A percentile compares a stretch with the other conserved stretches of the same genome.
Conservation (phyloP, 179 eudicot genomes). For the Corrigiola litoralis region DNA sequence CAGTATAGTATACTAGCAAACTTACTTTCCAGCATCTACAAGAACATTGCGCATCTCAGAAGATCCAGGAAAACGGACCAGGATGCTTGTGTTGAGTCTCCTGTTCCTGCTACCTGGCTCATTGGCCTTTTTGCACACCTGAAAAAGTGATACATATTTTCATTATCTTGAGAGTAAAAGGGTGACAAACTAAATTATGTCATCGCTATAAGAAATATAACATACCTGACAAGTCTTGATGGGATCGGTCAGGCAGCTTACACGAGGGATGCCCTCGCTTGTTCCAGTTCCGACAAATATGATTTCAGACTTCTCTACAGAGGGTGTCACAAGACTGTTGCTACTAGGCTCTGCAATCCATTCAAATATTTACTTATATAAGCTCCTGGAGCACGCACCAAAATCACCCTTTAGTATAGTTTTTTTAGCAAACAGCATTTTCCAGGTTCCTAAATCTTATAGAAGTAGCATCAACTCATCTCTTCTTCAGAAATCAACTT, state of each 20-base stretch:
- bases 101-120: constrained; percentile 75
- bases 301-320: constrained; percentile 57
- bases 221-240: constrained; percentile 63
- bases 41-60: constrained; percentile 68
- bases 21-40: constrained; percentile 99
- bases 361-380: background rate
- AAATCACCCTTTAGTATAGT: background rate
- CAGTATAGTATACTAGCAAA: too few species aligned
- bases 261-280: constrained; percentile 98
- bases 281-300: constrained; percentile 96
- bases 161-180: background rate
- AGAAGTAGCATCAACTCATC: too few species aligned
- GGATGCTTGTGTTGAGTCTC: constrained; percentile 90
- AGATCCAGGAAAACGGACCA: constrained; percentile 52
- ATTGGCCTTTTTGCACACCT: constrained; percentile 87
- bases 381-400: background rate
- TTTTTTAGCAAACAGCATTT: background rate
- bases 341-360: constrained; percentile 41
- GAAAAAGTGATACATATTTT: constrained; percentile 16
- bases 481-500: too few species aligned
- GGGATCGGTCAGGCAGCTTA: constrained; percentile 94
- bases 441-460: background rate
- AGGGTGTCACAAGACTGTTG: constrained; percentile 26
- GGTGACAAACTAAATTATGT: background rate
- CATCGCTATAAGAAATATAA: background rate